Conservation (phyloP, 441 rosid species). For the Brassica balearica region DNA sequence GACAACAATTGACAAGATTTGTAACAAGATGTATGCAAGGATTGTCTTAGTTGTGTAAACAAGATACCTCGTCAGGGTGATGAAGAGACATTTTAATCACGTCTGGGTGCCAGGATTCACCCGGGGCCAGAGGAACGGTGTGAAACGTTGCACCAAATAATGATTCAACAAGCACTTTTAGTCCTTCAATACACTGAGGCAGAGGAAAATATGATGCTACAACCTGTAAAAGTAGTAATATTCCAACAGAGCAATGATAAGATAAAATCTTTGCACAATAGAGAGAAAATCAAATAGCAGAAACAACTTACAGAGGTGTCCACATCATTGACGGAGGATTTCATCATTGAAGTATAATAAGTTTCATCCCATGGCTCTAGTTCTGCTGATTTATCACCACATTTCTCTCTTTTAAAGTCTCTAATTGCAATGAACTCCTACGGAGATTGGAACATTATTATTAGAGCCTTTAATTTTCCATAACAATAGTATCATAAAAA, state of each 20-base stretch:
- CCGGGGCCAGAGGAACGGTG: conserved; percentile 68
- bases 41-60: conserved; percentile 16
- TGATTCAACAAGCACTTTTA: conserved; percentile 77
- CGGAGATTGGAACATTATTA: conserved; percentile 32
- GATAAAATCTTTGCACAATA: neutral
- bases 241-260: neutral
- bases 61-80: conserved; percentile 89
- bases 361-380: conserved; percentile 98
- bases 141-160: conserved; percentile 84
- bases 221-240: conserved; percentile 54
- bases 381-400: conserved; percentile 60
- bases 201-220: conserved; percentile 93
- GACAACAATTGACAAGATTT: conserved; percentile 19
- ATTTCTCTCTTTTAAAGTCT: conserved; percentile 68
- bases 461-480: neutral
- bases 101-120: conserved; percentile 98
- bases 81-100: conserved; percentile 87
- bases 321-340: conserved; percentile 70
- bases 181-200: conserved; percentile 85
- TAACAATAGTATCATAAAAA: no score
- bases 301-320: conserved; percentile 70
- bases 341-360: conserved; percentile 79
- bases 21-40: conserved; percentile 1
- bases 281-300: neutral
- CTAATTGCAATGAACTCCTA: conserved; percentile 77